Evolutionary conservation across 2,329 filamentous ascomycete species (phyloP).

Genomic region (Acephala macrosclerotiorum): DNA sequence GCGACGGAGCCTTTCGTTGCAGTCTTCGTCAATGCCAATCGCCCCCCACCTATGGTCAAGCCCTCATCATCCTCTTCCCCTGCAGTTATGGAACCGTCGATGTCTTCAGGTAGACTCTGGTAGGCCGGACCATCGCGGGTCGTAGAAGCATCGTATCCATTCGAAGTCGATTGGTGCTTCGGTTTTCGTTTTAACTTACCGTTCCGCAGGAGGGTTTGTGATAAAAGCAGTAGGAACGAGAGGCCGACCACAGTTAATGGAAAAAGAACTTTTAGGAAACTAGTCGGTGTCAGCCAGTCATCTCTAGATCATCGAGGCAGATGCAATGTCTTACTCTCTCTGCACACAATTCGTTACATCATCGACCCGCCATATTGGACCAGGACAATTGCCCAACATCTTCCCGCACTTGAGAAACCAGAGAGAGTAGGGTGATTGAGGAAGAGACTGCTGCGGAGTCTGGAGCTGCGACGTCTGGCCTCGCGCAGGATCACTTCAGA

Average conservation of each 20-base stretch:
- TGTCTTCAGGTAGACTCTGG: conserved; percentile 40
- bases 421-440: not conserved
- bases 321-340: conserved; percentile 65
- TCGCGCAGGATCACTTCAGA: not conserved
- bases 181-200: conserved; percentile 58
- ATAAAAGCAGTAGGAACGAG: conserved; percentile 72
- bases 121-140: conserved; percentile 31
- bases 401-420: conserved; percentile 8
- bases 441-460: not conserved
- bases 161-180: conserved; percentile 64
- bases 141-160: conserved; percentile 48
- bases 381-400: conserved; percentile 41
- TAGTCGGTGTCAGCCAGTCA: conserved; percentile 47
- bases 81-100: conserved; percentile 36
- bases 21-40: conserved; percentile 64
- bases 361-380: conserved; percentile 63
- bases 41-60: conserved; percentile 63
- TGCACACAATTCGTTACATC: conserved; percentile 71
- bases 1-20: conserved; percentile 70
- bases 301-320: not conserved
- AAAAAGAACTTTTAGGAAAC: conserved; percentile 81
- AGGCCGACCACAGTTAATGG: conserved; percentile 74
- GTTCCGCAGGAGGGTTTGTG: conserved; percentile 62
- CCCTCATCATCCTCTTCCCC: conserved; percentile 63
- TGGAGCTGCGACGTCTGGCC: conserved; percentile 11